Percentiles rank a stretch among this genome's conserved stretches.
These are phyloP conservation scores for Arxiozyma slooffiae DNA, from an alignment of 1,139 yeast species.

Conservation along the genomic window DNA sequence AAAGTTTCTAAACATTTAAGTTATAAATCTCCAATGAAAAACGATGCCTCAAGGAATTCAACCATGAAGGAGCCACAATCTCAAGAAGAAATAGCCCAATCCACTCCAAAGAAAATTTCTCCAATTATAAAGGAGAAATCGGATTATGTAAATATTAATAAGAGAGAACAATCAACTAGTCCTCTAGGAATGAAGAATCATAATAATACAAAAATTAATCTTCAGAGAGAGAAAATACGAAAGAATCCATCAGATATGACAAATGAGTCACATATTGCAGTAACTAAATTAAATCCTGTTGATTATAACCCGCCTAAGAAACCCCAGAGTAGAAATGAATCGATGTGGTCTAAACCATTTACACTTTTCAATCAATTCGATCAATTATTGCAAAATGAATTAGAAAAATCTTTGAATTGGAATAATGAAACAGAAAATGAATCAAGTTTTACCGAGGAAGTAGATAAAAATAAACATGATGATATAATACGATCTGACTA, in stretches of 20 bases:
- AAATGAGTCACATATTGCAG: neutral
- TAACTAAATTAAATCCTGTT: slow-evolving; percentile 4
- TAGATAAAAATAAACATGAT: neutral
- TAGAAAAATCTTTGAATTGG: slow-evolving; percentile 44
- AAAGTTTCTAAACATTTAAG: slow-evolving; percentile 16
- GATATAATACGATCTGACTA: neutral
- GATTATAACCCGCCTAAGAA: neutral
- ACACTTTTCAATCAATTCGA: slow-evolving; percentile 60
- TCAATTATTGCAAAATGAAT: slow-evolving; percentile 53
- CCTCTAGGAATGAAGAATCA: neutral
- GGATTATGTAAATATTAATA: too few species aligned
- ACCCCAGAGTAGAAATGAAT: slow-evolving; percentile 10
- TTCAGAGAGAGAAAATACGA: neutral
- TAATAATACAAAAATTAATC: neutral
- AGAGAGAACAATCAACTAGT: neutral
- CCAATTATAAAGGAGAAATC: neutral
- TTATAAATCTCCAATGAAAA: slow-evolving; percentile 2
- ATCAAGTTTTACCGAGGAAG: neutral
- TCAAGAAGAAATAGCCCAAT: neutral
- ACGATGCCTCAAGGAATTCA: neutral
- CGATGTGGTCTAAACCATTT: slow-evolving; percentile 46
- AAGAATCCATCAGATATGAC: neutral
- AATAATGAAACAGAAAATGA: slow-evolving; percentile 12
- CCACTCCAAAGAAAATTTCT: neutral
- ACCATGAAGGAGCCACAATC: neutral